Percentiles rank a stretch among this genome's conserved stretches.
Evolutionary conservation across 2,329 filamentous ascomycete species (phyloP).

Genomic region (Microcyclospora tardicrescens): DNA sequence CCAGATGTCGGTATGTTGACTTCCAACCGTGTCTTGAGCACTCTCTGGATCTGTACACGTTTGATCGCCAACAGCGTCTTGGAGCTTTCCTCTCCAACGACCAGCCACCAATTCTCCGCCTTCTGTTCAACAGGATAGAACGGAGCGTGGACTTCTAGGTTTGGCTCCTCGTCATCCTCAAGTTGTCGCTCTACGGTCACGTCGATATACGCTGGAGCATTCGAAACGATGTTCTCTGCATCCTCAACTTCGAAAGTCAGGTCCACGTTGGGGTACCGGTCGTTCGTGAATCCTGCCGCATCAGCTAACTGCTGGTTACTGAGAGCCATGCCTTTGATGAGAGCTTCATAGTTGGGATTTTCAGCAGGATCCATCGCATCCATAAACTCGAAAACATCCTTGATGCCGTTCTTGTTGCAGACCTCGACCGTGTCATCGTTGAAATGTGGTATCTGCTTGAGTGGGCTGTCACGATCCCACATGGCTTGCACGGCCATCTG

Average conservation of each 20-base stretch:
- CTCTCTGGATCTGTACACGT: conserved; percentile 71
- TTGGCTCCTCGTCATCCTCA: conserved; percentile 57
- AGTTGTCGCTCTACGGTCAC: conserved; percentile 76
- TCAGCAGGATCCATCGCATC: conserved; percentile 95
- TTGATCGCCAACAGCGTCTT: conserved; percentile 88
- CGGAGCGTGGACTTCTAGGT: conserved; percentile 79
- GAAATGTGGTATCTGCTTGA: conserved; percentile 97
- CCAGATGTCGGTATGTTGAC: conserved; percentile 77
- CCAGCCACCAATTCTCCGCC: conserved; percentile 97
- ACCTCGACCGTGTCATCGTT: conserved; percentile 68
- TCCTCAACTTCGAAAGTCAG: conserved; percentile 81
- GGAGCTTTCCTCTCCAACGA: conserved; percentile 83
- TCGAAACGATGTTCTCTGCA: conserved; percentile 63
- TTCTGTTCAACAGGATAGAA: conserved; percentile 78
- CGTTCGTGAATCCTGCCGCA: conserved; percentile 90
- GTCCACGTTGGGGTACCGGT: conserved; percentile 90
- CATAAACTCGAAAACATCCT: conserved; percentile 96
- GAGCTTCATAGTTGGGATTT: conserved; percentile 64
- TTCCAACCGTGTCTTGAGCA: conserved; percentile 68
- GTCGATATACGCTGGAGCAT: conserved; percentile 68
- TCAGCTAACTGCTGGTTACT: conserved; percentile 71
- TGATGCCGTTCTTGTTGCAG: conserved; percentile 69
- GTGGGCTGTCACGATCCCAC: conserved; percentile 94
- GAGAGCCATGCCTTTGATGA: conserved; percentile 68
- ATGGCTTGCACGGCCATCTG: conserved; percentile 98